phyloP scores from a whole-genome alignment of 768 basidiomycete genomes.

The Asterophora lycoperdoides region DNA sequence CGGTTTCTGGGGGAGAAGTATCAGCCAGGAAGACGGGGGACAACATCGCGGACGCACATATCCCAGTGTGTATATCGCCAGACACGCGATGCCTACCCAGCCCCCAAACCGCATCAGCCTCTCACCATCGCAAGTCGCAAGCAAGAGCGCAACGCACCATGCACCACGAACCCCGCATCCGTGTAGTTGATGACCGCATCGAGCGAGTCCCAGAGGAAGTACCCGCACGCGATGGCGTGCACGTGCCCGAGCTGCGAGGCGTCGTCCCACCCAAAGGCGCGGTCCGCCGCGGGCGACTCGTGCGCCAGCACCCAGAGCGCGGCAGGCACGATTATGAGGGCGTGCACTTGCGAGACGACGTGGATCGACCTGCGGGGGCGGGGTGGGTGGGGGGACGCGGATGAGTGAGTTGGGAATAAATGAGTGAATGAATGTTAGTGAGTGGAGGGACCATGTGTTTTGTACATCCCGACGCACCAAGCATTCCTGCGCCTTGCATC shows the following conservation, averaged over 20 bases:
- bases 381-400: too few species aligned
- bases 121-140: background rate
- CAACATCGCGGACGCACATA: conserved; percentile 46
- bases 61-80: conserved; percentile 59
- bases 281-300: conserved; percentile 47
- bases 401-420: too few species aligned
- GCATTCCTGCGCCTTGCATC: conserved; percentile 21
- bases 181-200: conserved; percentile 66
- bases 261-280: conserved; percentile 76
- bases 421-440: too few species aligned
- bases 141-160: conserved; percentile 41
- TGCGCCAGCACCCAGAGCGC: conserved; percentile 47
- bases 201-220: conserved; percentile 82
- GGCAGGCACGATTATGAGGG: conserved; percentile 61
- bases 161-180: conserved; percentile 71
- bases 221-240: conserved; percentile 71
- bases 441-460: conserved; percentile 63
- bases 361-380: conserved; percentile 54
- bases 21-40: too few species aligned
- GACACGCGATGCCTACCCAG: conserved; percentile 52
- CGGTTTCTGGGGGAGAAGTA: conserved; percentile 41
- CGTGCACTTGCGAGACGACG: conserved; percentile 70
- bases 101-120: background rate
- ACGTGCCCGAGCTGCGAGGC: conserved; percentile 48
- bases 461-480: conserved; percentile 25